Evolutionary conservation across 371 early-diverging fungal species (phyloP).

Genomic region (Syncephalastrum sp.): DNA sequence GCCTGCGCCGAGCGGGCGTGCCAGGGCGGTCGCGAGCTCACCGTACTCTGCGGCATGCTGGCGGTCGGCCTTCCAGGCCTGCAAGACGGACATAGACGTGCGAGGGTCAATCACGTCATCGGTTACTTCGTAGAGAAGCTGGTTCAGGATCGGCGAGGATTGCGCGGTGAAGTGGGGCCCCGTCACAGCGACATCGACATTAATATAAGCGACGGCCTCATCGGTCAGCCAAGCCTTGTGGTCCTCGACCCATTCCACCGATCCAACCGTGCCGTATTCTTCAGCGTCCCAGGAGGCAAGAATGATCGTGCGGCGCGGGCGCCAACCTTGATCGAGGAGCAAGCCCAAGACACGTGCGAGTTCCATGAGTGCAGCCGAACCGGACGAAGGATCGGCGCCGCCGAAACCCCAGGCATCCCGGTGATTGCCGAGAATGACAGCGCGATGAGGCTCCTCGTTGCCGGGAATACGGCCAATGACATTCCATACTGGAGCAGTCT

Average conservation of each 20-base stretch:
- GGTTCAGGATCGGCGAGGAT: conserved; percentile 51
- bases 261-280: conserved; percentile 59
- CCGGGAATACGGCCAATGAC: conserved; percentile 62
- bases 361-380: conserved; percentile 55
- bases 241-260: conserved; percentile 74
- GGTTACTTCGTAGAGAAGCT: conserved; percentile 53
- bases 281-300: conserved; percentile 71
- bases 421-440: conserved; percentile 58
- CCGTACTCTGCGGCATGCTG: background rate
- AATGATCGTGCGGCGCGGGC: conserved; percentile 66
- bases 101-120: conserved; percentile 49
- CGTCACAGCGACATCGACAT: conserved; percentile 55
- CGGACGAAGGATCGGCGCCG: conserved; percentile 62
- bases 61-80: conserved; percentile 40
- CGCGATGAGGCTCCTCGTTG: conserved; percentile 50
- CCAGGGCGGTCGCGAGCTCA: conserved; percentile 11
- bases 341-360: conserved; percentile 44
- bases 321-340: conserved; percentile 62
- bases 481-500: conserved; percentile 61
- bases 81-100: conserved; percentile 47
- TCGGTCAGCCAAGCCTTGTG: conserved; percentile 50
- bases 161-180: conserved; percentile 50
- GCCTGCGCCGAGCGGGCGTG: conserved; percentile 37
- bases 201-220: conserved; percentile 58
- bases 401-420: conserved; percentile 68